Base-by-base conservation (phyloP, 192 early-diverging fungal species). In the Pilobolus umbonatus region DNA sequence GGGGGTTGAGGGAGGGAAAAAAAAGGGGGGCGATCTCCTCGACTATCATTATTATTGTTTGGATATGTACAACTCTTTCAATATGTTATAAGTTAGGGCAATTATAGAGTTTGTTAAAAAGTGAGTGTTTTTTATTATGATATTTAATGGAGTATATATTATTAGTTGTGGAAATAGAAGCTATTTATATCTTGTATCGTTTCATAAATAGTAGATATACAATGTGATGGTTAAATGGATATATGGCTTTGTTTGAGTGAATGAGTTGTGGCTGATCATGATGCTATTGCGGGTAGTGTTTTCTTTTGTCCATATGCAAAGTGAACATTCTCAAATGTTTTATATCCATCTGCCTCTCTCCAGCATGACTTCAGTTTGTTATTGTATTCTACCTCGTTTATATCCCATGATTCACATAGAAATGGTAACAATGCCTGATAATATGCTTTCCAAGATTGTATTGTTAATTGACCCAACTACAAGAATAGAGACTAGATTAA, bases 321-420 rank as follows among this genome's bases (percentile, higher is more conserved):
- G 30, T 72, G 70, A 21, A 72, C 60, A 54, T 72, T 72, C 49
- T 72, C 70, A 60, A 65, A 72, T 15, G 64, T 72, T 25, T 67
- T 65, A 49, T 67, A 61, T 39, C 58, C 59, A 14, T 72, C 64
- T 21, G 64, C 60, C 30, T 72, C 70, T 17, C 57, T 57, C 60
- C 63, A 60, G 34, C 70, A 72, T 4, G 47, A 29, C n/a, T 51
- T 15, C 11, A 62, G 22, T 14, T 47, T 52, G 7, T 53, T 42
- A 15, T 72, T 47, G 48, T 72, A 72, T 26, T 67, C 48, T 25
- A 62, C 70, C 5, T 47, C 17, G 1, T 55, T 59, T 11, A 58
- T 66, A 15, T 35, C 35, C 38, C 57, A 52, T 7, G 48, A 38
- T 19, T 67, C n/a, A 49, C 64, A 65, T n/a, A 72, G 17, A 1